phyloP scores from a whole-genome alignment of 2,329 filamentous ascomycete species.

The Fusarium tuaranense region DNA sequence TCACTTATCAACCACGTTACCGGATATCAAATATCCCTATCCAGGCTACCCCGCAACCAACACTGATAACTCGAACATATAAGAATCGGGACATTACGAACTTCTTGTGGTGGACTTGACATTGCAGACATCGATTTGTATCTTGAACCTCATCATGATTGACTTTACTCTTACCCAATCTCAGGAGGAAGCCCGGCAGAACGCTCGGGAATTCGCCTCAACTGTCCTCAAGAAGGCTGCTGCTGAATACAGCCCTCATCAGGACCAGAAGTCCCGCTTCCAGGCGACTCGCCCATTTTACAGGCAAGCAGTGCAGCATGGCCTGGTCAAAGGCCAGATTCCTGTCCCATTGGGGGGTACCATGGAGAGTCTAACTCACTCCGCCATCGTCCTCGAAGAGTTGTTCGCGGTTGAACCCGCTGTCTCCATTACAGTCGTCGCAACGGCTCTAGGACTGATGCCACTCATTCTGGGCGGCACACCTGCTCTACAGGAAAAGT shows the following conservation, averaged over 20 bases:
- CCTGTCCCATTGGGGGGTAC: constrained; percentile 59
- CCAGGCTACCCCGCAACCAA: background rate
- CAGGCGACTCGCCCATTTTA: constrained; percentile 2
- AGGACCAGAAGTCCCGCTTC: constrained; percentile 11
- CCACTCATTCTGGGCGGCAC: constrained; percentile 61
- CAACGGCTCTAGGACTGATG: constrained; percentile 63
- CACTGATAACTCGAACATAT: background rate
- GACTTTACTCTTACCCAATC: background rate
- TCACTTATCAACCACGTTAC: too few relatives aligned
- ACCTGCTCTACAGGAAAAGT: constrained; percentile 53
- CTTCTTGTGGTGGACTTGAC: background rate
- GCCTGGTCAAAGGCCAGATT: constrained; percentile 60
- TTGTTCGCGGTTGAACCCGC: constrained; percentile 63
- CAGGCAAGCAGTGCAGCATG: background rate
- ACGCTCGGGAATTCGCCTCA: background rate
- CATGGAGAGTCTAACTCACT: constrained; percentile 58
- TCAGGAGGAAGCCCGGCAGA: background rate
- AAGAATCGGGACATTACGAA: background rate
- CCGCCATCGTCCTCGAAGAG: constrained; percentile 64
- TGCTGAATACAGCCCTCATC: background rate
- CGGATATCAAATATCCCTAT: background rate
- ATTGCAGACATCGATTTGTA: background rate
- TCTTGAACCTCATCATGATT: background rate
- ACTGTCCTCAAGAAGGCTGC: background rate
- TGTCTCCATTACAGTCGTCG: constrained; percentile 62